Base-by-base conservation (phyloP, 208 protist genomes). In the Phytomonas sp. region DNA sequence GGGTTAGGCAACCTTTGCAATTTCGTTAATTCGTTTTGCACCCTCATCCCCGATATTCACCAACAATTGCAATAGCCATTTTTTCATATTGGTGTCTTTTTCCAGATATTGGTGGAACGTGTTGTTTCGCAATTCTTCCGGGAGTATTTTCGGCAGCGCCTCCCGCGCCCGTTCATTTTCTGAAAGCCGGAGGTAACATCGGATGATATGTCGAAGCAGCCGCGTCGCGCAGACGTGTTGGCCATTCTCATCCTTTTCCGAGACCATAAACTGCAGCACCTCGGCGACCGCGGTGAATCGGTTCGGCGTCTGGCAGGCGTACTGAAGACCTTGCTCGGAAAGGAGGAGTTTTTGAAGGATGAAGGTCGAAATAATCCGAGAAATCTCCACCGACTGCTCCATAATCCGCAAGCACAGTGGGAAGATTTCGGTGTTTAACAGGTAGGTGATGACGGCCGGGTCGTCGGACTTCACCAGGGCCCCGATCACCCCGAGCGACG, bases 401-500 rank as follows among this genome's bases (percentile, higher is more conserved):
- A 99, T 99, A 65, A 99, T 99, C 29, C 94, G 85, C 32, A 99
- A 86, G 86, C 98, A 99, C n/a, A 99, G 83, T 30, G 98, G 98
- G 64, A 99, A 99, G 72, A 99, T 99, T 76, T 99, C 98, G 0
- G 98, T 99, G 63, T 84, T 86, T 29, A 99, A 88, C 12, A 99
- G 88, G 78, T 99, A 99, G 26, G 87, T 92, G 56, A 99, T 98
- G 23, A 99, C 96, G 23, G 67, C 71, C 31, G 76, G 66, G 69
- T 95, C 81, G 70, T 90, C 78, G 6, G 95, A 88, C 86, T 99
- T 99, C 29, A 99, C 98, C 4, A 99, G 87, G 7, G 97, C 97
- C 10, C 98, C 98, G 78, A 99, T 99, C 26, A 99, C 98, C 76
- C 98, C 98, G 4, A 99, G 91, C 16, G 89, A 97, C 19, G 98